A percentile compares a stretch with the other conserved stretches of the same genome.
phyloP scores from a whole-genome alignment of 176 grass and related monocot genomes.

The Avena atlantica region DNA sequence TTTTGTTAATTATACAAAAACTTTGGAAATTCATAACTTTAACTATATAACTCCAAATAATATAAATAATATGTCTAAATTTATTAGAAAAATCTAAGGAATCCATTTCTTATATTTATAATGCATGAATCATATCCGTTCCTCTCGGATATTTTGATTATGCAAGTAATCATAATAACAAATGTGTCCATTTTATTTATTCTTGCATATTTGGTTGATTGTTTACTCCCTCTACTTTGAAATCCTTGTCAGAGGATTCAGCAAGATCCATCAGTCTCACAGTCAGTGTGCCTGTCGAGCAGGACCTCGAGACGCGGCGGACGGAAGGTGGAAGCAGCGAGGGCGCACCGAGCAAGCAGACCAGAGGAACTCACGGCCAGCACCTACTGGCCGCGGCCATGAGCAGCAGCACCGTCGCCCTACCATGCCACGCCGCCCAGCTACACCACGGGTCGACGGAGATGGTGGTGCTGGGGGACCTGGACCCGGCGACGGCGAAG shows the following conservation, averaged over 20 bases:
- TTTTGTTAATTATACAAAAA: no score
- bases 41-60: no score
- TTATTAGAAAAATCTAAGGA: no score
- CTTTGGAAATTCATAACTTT: no score
- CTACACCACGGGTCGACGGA: background rate
- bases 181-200: no score
- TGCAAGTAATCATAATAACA: no score
- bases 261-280: background rate
- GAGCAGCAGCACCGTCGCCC: background rate
- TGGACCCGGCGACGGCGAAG: constrained; percentile 75
- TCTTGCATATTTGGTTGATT: background rate
- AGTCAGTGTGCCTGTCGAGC: background rate
- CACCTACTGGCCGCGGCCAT: background rate
- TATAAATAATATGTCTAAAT: no score
- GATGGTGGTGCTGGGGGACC: constrained; percentile 50
- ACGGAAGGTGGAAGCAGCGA: background rate
- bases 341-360: background rate
- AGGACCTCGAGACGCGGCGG: background rate
- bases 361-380: background rate
- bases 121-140: no score
- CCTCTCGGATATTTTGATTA: no score
- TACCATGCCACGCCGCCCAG: background rate
- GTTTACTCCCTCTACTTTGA: background rate
- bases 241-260: no score
- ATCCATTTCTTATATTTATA: no score